Evolutionary conservation across 208 protist genomes (phyloP), one percentile per base, ranked within the genome.

Genomic region (Trypanosomatidae sp.): DNA sequence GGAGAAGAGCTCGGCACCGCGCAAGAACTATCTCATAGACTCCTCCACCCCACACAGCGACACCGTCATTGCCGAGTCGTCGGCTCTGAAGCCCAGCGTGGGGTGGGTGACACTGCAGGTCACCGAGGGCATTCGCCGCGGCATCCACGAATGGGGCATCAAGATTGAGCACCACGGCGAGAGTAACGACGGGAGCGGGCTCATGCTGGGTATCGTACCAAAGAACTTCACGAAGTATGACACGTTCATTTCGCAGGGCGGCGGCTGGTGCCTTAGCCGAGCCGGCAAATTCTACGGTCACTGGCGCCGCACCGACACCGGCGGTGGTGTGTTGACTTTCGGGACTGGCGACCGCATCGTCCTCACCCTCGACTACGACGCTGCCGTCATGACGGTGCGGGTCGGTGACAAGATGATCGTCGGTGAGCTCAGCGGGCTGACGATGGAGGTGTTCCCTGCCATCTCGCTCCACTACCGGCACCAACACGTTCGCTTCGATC

Each of bases 211-310:
- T 55, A 87, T 98, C 62, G 87, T 96, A 22, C 95, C 95, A 4
- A 95, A 96, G 70, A 91, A 49, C 59, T 98, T 96, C 74, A 77
- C 73, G 69, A 96, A 96, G 76, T 97, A 94, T 76, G 95, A 98
- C 79, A 97, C 92, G 53, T 98, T 98, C 73, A 97, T 98, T 41
- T 97, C 92, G 0, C 95, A 98, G 62, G 92, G 95, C 4, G 91
- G 91, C 25, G 95, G 95, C 22, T 98, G 95, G 95, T 98, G 95
- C 66, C 69, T 98, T 30, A 97, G 92, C 56, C 86, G 95, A 5
- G 95, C 95, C 9, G 95, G 95, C 43, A 98, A 98, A 71, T 95
- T 98, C 66, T 98, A 98, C 74, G 95, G 95, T 25, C 91, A 98
- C 83, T 98, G 95, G 93, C 77, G 89, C 19, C 85, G 92, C 43